Evolutionary conservation across 805 yeast genomes (phyloP).

Genomic region (Torulaspora gathmanii): DNA sequence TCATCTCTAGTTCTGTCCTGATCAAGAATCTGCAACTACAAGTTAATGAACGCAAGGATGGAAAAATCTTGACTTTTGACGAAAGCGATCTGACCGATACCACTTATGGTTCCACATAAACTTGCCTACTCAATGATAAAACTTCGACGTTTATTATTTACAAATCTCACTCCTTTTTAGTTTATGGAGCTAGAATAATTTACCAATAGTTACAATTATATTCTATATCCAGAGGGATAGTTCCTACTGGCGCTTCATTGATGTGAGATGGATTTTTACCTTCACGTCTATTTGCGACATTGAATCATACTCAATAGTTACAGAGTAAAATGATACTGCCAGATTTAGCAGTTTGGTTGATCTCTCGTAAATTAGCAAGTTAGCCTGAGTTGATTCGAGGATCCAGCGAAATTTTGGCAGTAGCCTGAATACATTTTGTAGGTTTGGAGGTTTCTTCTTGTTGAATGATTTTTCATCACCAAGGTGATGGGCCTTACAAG

Average conservation of each 20-base stretch:
- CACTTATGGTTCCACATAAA: not conserved
- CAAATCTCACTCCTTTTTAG: too few relatives aligned
- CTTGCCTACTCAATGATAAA: not conserved
- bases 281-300: too few relatives aligned
- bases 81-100: not conserved
- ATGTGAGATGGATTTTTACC: too few relatives aligned
- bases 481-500: not conserved
- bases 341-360: too few relatives aligned
- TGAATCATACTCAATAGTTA: too few relatives aligned
- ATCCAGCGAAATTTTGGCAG: not conserved
- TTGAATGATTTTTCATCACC: not conserved
- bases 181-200: not conserved
- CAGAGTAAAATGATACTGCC: too few relatives aligned
- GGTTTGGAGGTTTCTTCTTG: not conserved
- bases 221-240: not conserved
- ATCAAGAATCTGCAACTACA: constrained; percentile 5
- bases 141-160: too few relatives aligned
- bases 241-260: too few relatives aligned
- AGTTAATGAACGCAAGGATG: constrained; percentile 2
- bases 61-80: not conserved
- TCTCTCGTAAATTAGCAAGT: too few relatives aligned
- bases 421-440: not conserved
- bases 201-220: not conserved
- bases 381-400: too few relatives aligned
- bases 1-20: constrained; percentile 28